Base-by-base conservation (phyloP, 257 asterid genomes). In the Petunia axillaris region DNA sequence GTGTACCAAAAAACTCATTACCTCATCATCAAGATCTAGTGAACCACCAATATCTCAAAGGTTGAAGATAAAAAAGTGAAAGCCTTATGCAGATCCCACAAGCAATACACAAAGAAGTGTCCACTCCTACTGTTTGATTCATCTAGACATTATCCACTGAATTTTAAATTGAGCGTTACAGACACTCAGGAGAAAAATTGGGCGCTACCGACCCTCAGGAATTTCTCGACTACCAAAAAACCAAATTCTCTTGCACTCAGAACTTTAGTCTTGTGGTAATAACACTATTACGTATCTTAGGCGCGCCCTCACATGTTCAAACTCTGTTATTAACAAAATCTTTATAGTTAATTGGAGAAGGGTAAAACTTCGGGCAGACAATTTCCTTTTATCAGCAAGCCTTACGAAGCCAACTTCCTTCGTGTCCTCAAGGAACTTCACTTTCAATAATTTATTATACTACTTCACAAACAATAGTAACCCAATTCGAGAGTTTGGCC, bases 351-450 rank as follows among this genome's bases (percentile, higher is more conserved):
- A 25, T 25, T 25, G 25, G 25, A 25, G 25, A 25, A 25, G 25
- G 25, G 25, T 25, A 25, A 25, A 25, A 25, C 25, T 25, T 25
- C 25, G 25, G 25, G 0, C 25, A 25, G 25, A 25, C 25, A 57
- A 15, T 1, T n/a, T 43, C n/a, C 41, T 44, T 68, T 68, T 16
- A 68, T 3, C 76, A n/a, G 4, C 3, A 15, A 66, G 54, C 1
- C 75, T 41, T 41, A 38, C 76, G 4, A 39, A 16, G 4, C 38
- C 55, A 67, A 43, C 36, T 44, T 44, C 57, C n/a, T 68, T 68
- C 57, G 44, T 41, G 41, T 70, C 57, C 77, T 46, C 77, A 38
- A 46, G 59, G 77, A 46, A 70, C 77, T 70, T 70, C 75, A 43
- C 36, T 39, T 44, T 8, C 2, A 0, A 68, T 16, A 4, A n/a